Evolutionary conservation across 306 rosid species (phyloP).

Genomic region (Gynostemma pentaphyllum): DNA sequence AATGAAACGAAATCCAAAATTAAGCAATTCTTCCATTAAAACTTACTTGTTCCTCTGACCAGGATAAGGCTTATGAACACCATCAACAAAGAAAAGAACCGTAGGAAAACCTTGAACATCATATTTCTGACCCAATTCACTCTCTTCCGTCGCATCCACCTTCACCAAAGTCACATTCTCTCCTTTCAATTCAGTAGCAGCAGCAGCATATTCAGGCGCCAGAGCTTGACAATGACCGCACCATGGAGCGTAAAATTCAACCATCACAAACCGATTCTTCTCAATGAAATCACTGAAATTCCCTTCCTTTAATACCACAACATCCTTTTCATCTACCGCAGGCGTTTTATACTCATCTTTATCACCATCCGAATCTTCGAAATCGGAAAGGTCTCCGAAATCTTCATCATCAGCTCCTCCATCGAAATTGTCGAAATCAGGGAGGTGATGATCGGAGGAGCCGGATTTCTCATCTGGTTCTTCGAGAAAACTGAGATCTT

Average conservation of each 20-base stretch:
- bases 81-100: constrained; percentile 60
- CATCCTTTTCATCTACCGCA: constrained; percentile 79
- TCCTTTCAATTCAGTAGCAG: constrained; percentile 76
- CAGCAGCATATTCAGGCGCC: constrained; percentile 85
- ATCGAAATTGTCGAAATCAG: constrained; percentile 27
- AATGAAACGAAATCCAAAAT: not conserved
- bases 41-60: constrained; percentile 78
- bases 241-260: constrained; percentile 98
- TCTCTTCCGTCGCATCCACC: constrained; percentile 86
- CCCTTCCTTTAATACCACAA: constrained; percentile 65
- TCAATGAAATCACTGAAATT: constrained; percentile 57
- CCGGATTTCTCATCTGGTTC: constrained; percentile 31
- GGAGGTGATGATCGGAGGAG: constrained; percentile 12
- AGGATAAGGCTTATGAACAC: constrained; percentile 58
- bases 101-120: constrained; percentile 89
- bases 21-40: not conserved
- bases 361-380: constrained; percentile 31
- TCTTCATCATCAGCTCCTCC: constrained; percentile 25
- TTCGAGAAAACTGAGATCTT: constrained; percentile 87
- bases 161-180: constrained; percentile 64
- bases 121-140: constrained; percentile 60
- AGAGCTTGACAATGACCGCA: constrained; percentile 96
- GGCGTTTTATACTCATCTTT: constrained; percentile 36
- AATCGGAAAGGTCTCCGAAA: constrained; percentile 46
- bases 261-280: constrained; percentile 63